A percentile compares a stretch with the other conserved stretches of the same genome.
Conservation (phyloP, 257 asterid genomes). For the Fraxinus americana region DNA sequence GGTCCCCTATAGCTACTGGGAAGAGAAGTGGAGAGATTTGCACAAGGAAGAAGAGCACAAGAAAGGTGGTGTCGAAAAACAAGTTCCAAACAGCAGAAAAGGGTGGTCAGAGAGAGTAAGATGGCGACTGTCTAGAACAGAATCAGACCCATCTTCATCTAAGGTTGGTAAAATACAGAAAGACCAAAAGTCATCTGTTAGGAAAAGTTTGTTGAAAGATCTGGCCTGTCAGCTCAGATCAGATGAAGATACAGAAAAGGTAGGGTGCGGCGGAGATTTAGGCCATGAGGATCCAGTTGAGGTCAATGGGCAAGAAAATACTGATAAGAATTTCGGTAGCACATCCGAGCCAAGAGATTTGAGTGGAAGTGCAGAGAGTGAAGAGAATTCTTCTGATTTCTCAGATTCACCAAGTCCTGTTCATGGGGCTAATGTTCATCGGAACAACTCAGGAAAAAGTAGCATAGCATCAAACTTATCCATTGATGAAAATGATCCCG, state of each 20-base stretch:
- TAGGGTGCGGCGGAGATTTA: slow-evolving; percentile 27
- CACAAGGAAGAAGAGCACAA: slow-evolving; percentile 64
- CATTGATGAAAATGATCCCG: slow-evolving; percentile 26
- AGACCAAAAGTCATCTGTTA: slow-evolving; percentile 48
- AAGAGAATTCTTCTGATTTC: slow-evolving; percentile 48
- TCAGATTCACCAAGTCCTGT: slow-evolving; percentile 54
- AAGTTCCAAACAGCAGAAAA: slow-evolving; percentile 40
- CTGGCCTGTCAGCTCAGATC: slow-evolving; percentile 61
- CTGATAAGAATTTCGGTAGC: not conserved
- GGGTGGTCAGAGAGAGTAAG: slow-evolving; percentile 77
- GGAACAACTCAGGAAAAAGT: slow-evolving; percentile 34
- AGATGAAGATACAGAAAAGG: slow-evolving; percentile 42
- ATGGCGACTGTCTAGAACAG: slow-evolving; percentile 57
- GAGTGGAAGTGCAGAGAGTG: slow-evolving; percentile 42
- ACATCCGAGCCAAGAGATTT: not conserved
- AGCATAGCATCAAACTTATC: slow-evolving; percentile 44
- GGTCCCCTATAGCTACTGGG: slow-evolving; percentile 84
- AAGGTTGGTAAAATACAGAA: slow-evolving; percentile 36
- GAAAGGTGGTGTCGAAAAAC: slow-evolving; percentile 30
- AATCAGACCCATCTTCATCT: slow-evolving; percentile 62
- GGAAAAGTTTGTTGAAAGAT: slow-evolving; percentile 74
- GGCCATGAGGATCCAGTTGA: slow-evolving; percentile 38
- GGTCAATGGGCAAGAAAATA: slow-evolving; percentile 24
- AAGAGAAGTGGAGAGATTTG: slow-evolving; percentile 86
- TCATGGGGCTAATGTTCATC: slow-evolving; percentile 38